Conservation (phyloP, 2,329 filamentous ascomycete genomes). For the Epichloe uncinata region DNA sequence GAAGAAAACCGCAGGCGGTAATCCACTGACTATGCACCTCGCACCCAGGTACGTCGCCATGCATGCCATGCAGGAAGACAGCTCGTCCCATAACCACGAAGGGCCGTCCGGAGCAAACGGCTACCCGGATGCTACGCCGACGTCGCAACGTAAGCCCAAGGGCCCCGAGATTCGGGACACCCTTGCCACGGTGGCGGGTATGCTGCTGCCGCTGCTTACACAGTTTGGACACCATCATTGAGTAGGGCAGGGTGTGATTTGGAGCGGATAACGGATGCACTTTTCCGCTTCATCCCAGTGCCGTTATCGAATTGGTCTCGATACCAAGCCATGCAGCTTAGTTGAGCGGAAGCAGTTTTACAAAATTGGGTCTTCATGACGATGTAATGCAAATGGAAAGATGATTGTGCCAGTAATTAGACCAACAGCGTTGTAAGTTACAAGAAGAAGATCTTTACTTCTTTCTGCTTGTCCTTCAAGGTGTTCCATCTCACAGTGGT, state of each 20-base stretch:
- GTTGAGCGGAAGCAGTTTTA: too few relatives aligned
- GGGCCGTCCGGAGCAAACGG: conserved; percentile 36
- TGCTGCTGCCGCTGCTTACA: conserved; percentile 65
- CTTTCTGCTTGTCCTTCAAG: too few relatives aligned
- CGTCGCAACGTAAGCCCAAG: conserved; percentile 35
- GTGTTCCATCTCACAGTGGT: too few relatives aligned
- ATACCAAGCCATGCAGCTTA: too few relatives aligned
- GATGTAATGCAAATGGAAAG: too few relatives aligned
- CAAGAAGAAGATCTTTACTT: neutral
- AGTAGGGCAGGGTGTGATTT: neutral
- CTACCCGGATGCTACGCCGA: conserved; percentile 34
- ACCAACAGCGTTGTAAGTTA: neutral
- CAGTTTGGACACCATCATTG: conserved; percentile 61
- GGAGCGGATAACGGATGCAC: neutral
- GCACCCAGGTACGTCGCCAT: conserved; percentile 75
- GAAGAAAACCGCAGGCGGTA: neutral
- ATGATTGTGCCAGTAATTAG: neutral
- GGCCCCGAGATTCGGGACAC: conserved; percentile 55
- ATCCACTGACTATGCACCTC: neutral
- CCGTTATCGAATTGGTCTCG: too few relatives aligned
- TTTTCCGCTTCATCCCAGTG: neutral
- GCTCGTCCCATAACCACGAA: conserved; percentile 36
- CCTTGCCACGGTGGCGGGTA: conserved; percentile 57
- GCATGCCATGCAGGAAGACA: conserved; percentile 89
- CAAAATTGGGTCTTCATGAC: too few relatives aligned